Evolutionary conservation across 139 green algal species (phyloP), one percentile per base, ranked within the genome.

Genomic region (Chlamydomonas sp.): DNA sequence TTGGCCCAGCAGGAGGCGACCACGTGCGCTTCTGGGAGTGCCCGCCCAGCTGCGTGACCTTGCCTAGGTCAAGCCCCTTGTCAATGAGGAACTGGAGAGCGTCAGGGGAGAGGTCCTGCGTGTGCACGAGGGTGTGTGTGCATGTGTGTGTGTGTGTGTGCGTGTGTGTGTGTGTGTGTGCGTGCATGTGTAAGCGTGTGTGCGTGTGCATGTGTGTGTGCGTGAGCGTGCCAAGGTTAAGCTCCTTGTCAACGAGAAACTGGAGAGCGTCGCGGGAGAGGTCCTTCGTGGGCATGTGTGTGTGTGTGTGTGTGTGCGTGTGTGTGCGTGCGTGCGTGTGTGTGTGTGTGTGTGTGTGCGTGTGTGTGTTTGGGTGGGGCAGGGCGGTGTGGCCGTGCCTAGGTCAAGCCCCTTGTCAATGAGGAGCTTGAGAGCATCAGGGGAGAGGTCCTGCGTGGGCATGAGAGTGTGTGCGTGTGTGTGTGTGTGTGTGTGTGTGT

Each of bases 161-260:
- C 43, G 20, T 54, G 43, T 20, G 20, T 54, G 43, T 20, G 20
- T 54, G 43, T 13, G 20, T 54, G 43, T 13, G 13, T 54, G 34
- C 3, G 20, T 69, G 62, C 3, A 58, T n/a, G n/a, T n/a, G n/a
- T n/a, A n/a, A n/a, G 33, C 74, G 68, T 10, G 79, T 36, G 28
- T 71, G 67, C 28, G 67, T 77, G 76, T 90, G 83, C 2, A 81
- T 84, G 2, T 81, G 84, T 54, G n/a, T n/a, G n/a, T n/a, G n/a
- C n/a, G n/a, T n/a, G n/a, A n/a, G n/a, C n/a, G n/a, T n/a, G n/a
- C n/a, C n/a, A n/a, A n/a, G 13, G 29, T 20, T 6, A 10, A n/a
- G n/a, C n/a, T n/a, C n/a, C n/a, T n/a, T n/a, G n/a, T n/a, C n/a
- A n/a, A n/a, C n/a, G n/a, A n/a, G n/a, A n/a, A n/a, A n/a, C n/a